Evolutionary conservation across 2,329 filamentous ascomycete genomes (phyloP).

Genomic region (Alternaria metachromatica): DNA sequence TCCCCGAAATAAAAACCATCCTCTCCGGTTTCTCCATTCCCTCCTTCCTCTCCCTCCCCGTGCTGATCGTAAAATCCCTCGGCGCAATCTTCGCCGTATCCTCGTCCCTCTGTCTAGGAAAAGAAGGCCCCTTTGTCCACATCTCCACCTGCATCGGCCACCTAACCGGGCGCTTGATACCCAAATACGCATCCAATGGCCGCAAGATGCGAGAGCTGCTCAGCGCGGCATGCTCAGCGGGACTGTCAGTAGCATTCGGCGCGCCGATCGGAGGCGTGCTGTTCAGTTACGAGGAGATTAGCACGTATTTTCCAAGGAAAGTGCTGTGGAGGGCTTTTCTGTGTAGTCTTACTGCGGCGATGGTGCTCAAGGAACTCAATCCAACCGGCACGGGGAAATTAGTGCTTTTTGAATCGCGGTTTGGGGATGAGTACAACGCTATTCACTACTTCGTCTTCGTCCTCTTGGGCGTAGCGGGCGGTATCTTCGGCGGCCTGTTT

Average conservation of each 20-base stretch:
- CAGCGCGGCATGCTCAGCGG: constrained; percentile 63
- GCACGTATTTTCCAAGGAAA: constrained; percentile 65
- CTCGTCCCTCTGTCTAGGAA: constrained; percentile 66
- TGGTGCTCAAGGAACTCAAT: constrained; percentile 64
- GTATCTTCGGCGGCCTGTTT: constrained; percentile 65
- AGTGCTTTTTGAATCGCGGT: constrained; percentile 67
- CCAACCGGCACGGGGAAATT: constrained; percentile 66
- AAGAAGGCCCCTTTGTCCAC: constrained; percentile 68
- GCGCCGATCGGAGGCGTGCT: constrained; percentile 68
- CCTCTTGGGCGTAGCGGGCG: constrained; percentile 63
- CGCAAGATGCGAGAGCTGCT: constrained; percentile 66
- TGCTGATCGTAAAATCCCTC: constrained; percentile 64
- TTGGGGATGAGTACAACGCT: constrained; percentile 62
- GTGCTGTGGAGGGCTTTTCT: constrained; percentile 67
- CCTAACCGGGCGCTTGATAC: constrained; percentile 59
- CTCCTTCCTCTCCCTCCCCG: constrained; percentile 62
- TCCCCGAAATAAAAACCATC: constrained; percentile 69
- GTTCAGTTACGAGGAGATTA: constrained; percentile 66
- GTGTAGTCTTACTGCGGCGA: constrained; percentile 63
- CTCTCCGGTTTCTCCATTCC: constrained; percentile 67
- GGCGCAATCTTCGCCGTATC: constrained; percentile 65
- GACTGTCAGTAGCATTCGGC: constrained; percentile 66
- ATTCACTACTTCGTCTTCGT: constrained; percentile 65
- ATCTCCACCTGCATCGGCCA: constrained; percentile 66
- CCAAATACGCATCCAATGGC: constrained; percentile 64